phyloP scores from a whole-genome alignment of 345 rosid species.

The Rhizophora mangle region DNA sequence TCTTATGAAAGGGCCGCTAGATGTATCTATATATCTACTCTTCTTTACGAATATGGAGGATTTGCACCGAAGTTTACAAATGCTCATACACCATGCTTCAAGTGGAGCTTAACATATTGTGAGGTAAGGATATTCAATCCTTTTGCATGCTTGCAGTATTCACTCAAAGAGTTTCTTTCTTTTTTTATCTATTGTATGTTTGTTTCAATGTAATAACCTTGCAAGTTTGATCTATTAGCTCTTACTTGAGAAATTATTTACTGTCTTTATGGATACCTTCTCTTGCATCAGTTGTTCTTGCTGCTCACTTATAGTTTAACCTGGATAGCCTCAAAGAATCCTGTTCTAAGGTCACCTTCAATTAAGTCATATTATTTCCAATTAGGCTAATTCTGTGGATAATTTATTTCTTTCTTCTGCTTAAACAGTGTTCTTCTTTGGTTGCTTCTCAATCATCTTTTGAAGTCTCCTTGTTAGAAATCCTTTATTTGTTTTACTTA shows the following conservation, averaged over 20 bases:
- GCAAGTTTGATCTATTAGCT: neutral
- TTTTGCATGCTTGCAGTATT: neutral
- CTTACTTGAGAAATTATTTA: neutral
- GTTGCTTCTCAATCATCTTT: too few species aligned
- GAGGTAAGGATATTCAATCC: constrained; percentile 34
- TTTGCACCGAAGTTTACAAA: constrained; percentile 31
- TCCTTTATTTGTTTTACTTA: too few species aligned
- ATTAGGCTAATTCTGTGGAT: neutral
- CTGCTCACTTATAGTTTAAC: neutral
- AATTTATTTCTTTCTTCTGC: neutral
- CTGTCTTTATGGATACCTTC: neutral
- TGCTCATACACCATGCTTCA: constrained; percentile 31
- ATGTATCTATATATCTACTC: constrained; percentile 49
- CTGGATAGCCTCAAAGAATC: too few species aligned
- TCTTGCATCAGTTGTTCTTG: neutral
- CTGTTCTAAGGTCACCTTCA: too few species aligned
- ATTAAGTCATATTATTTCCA: neutral
- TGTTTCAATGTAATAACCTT: neutral
- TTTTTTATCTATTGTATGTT: neutral
- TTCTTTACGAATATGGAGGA: constrained; percentile 43
- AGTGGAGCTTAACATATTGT: constrained; percentile 42
- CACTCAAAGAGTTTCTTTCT: neutral
- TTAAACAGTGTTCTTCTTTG: too few species aligned
- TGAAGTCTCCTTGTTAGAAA: too few species aligned
- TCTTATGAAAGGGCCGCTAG: constrained; percentile 50